A percentile compares a stretch with the other conserved stretches of the same genome.
phyloP scores from a whole-genome alignment of 148 eudicot species.

The Rhododendron ovatum region DNA sequence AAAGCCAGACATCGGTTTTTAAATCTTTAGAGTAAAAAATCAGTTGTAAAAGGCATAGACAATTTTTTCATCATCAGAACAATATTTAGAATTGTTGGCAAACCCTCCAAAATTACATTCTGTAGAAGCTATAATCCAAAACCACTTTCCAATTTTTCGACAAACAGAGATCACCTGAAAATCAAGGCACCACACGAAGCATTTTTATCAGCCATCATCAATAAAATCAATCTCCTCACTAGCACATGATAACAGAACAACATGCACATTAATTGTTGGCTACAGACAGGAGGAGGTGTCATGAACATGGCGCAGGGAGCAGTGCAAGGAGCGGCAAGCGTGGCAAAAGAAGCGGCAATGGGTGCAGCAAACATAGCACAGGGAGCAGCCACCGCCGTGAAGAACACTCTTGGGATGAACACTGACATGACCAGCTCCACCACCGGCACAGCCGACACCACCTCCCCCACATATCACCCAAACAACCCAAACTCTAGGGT shows the following conservation, averaged over 20 bases:
- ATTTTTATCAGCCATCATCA: not conserved
- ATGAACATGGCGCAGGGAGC: constrained; percentile 71
- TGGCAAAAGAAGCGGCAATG: constrained; percentile 1
- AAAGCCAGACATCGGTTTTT: no score
- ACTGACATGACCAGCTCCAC: constrained; percentile 29
- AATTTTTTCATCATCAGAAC: no score
- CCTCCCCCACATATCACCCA: constrained; percentile 1
- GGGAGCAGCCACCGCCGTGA: constrained; percentile 5
- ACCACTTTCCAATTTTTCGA: no score
- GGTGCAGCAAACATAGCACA: constrained; percentile 25
- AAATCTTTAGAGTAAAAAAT: no score
- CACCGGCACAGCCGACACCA: not conserved
- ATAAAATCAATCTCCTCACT: not conserved
- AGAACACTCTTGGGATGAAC: constrained; percentile 40
- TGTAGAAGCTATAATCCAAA: not conserved
- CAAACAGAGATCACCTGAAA: not conserved
- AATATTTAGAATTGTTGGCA: no score
- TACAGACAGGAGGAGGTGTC: constrained; percentile 62
- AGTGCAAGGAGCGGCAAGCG: constrained; percentile 13
- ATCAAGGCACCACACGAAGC: not conserved
- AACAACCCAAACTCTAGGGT: not conserved
- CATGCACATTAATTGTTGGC: no score
- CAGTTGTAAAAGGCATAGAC: no score
- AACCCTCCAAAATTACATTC: no score
- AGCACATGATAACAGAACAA: not conserved